A percentile compares a stretch with the other conserved stretches of the same genome.
Conservation (phyloP, 148 eudicot genomes). For the Salicornia ramosissima region DNA sequence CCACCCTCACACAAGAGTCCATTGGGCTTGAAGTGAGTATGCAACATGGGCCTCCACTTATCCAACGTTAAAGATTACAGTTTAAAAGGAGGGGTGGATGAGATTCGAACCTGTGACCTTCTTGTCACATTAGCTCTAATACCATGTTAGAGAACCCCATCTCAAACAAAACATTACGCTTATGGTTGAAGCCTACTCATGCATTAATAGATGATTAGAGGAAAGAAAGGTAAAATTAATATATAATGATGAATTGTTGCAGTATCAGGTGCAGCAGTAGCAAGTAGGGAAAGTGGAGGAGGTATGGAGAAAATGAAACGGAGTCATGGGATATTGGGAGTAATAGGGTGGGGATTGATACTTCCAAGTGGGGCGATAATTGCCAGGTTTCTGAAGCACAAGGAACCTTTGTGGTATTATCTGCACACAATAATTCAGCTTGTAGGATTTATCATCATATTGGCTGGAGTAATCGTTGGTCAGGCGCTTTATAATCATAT, state of each 20-base stretch:
- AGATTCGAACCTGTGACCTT: no score
- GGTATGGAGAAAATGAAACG: conserved; percentile 36
- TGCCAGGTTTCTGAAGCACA: conserved; percentile 71
- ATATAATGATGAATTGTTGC: background rate
- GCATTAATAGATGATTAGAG: background rate
- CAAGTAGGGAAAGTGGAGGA: conserved; percentile 23
- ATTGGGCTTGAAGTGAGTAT: no score
- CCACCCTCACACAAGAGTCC: no score
- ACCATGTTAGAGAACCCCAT: no score
- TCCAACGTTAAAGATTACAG: no score
- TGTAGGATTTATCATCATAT: conserved; percentile 60
- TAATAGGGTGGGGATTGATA: conserved; percentile 84
- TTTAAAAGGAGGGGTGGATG: no score
- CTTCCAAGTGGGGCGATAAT: conserved; percentile 79
- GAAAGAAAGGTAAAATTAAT: background rate
- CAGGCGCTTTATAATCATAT: conserved; percentile 49
- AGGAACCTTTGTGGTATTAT: conserved; percentile 79
- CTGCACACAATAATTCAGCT: conserved; percentile 72
- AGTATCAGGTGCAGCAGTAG: conserved; percentile 24
- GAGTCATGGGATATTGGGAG: conserved; percentile 70
- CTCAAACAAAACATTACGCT: no score
- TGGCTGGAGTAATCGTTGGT: conserved; percentile 72
- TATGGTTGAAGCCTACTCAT: no score
- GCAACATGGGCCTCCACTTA: no score
- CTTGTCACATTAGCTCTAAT: no score